A percentile compares a stretch with the other conserved stretches of the same genome.
phyloP scores from a whole-genome alignment of 2,329 filamentous ascomycete genomes.

The Cyclaneusma minus region DNA sequence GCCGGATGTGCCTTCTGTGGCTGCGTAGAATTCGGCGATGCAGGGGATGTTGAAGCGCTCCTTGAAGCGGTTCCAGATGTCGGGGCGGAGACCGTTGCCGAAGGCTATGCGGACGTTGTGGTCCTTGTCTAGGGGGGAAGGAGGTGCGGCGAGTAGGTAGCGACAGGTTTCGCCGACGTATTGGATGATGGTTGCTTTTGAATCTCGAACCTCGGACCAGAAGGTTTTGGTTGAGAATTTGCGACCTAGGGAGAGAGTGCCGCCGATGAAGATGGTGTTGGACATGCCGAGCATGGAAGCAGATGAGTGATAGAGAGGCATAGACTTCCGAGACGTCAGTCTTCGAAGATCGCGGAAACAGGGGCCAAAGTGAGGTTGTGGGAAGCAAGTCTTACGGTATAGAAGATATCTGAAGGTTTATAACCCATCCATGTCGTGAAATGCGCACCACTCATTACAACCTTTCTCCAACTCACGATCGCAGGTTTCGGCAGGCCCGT shows the following conservation, averaged over 20 bases:
- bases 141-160: slow-evolving; percentile 56
- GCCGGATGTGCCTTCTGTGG: slow-evolving; percentile 56
- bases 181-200: slow-evolving; percentile 60
- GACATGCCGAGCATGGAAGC: slow-evolving; percentile 56
- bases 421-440: slow-evolving; percentile 39
- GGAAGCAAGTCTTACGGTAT: slow-evolving; percentile 39
- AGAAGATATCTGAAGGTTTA: slow-evolving; percentile 51
- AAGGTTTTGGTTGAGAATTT: slow-evolving; percentile 67
- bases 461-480: slow-evolving; percentile 59
- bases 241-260: slow-evolving; percentile 55
- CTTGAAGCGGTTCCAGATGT: slow-evolving; percentile 76
- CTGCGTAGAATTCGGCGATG: slow-evolving; percentile 68
- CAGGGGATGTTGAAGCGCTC: slow-evolving; percentile 61
- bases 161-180: slow-evolving; percentile 82
- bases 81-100: slow-evolving; percentile 73
- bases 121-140: slow-evolving; percentile 52
- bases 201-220: slow-evolving; percentile 60
- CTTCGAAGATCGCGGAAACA: slow-evolving; percentile 5
- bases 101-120: slow-evolving; percentile 63
- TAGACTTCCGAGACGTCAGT: slow-evolving; percentile 38
- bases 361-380: slow-evolving; percentile 5
- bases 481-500: slow-evolving; percentile 73
- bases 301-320: slow-evolving; percentile 82
- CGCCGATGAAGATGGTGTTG: slow-evolving; percentile 41
- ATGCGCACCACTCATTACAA: slow-evolving; percentile 35